These are phyloP conservation scores for Lactarius sp. DNA, from an alignment of 768 basidiomycete genomes.

Conservation along the genomic window DNA sequence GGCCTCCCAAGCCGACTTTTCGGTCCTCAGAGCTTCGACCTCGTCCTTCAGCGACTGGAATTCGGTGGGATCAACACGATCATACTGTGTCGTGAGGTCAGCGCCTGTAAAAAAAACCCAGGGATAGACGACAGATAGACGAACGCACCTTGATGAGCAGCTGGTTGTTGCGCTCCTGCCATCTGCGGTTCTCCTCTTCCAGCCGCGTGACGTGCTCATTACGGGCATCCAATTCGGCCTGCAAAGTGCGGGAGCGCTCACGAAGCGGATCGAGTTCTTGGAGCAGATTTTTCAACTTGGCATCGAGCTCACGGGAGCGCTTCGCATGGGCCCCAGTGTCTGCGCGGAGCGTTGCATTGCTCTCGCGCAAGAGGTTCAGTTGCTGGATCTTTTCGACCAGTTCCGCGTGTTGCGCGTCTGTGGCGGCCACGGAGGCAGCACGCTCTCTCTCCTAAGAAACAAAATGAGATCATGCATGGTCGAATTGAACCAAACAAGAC, in stretches of 20 bases:
- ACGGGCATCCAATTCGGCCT: slow-evolving; percentile 71
- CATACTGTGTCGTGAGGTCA: slow-evolving; percentile 48
- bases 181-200: slow-evolving; percentile 70
- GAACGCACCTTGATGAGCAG: slow-evolving; percentile 66
- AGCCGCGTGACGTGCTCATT: slow-evolving; percentile 62
- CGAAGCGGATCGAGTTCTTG: slow-evolving; percentile 69
- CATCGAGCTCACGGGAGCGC: slow-evolving; percentile 62
- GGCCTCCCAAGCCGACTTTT: slow-evolving; percentile 28
- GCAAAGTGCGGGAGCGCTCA: slow-evolving; percentile 58
- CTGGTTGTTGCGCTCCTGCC: slow-evolving; percentile 82
- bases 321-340: slow-evolving; percentile 70
- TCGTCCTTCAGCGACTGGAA: slow-evolving; percentile 75
- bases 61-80: slow-evolving; percentile 84
- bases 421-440: slow-evolving; percentile 63
- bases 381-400: slow-evolving; percentile 84
- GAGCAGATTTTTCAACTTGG: slow-evolving; percentile 52
- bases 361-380: slow-evolving; percentile 79
- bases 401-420: slow-evolving; percentile 76
- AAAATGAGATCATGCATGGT: not conserved
- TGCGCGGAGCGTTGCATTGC: slow-evolving; percentile 77
- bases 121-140: not conserved
- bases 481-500: slow-evolving; percentile 4
- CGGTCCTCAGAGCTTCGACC: slow-evolving; percentile 41
- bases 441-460: slow-evolving; percentile 71
- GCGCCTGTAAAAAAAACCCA: not conserved